These are phyloP conservation scores for Ophiostoma sp. DNA, from an alignment of 2,329 filamentous ascomycete species.

Conservation along the genomic window DNA sequence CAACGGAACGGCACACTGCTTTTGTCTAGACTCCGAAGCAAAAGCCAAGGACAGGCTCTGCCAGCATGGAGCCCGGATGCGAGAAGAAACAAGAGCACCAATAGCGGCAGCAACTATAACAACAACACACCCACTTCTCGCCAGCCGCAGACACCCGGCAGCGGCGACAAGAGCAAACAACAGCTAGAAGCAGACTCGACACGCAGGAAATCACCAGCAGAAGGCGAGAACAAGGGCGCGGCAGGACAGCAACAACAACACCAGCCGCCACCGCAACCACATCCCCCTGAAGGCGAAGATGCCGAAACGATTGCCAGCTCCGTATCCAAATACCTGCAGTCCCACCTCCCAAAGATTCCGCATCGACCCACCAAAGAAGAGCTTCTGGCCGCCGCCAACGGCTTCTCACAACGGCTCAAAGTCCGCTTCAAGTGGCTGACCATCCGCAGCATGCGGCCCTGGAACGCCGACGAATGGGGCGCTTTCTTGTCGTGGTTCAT, in stretches of 20 bases:
- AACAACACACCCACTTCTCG: slow-evolving; percentile 5
- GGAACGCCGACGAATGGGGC: slow-evolving; percentile 94
- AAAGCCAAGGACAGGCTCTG: neutral
- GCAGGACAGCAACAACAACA: slow-evolving; percentile 13
- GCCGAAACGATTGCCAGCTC: slow-evolving; percentile 51
- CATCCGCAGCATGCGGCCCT: slow-evolving; percentile 88
- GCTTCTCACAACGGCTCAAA: slow-evolving; percentile 86
- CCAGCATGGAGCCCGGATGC: slow-evolving; percentile 32
- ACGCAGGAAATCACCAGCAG: neutral
- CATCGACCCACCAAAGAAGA: slow-evolving; percentile 93
- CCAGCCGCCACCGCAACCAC: slow-evolving; percentile 17
- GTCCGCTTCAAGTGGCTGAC: slow-evolving; percentile 98
- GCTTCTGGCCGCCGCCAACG: slow-evolving; percentile 83
- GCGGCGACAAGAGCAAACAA: neutral
- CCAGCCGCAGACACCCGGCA: neutral
- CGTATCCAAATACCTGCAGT: slow-evolving; percentile 60
- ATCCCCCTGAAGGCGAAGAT: slow-evolving; percentile 34
- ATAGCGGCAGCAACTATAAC: slow-evolving; percentile 29
- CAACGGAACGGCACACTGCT: neutral
- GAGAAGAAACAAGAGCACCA: slow-evolving; percentile 36
- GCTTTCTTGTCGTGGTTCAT: slow-evolving; percentile 95
- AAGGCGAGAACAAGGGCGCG: neutral
- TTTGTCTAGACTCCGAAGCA: neutral
- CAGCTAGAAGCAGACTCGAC: neutral
- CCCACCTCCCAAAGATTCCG: slow-evolving; percentile 65